Evolutionary conservation across 2,329 filamentous ascomycete genomes (phyloP).

Genomic region (Ophiostoma quercus): DNA sequence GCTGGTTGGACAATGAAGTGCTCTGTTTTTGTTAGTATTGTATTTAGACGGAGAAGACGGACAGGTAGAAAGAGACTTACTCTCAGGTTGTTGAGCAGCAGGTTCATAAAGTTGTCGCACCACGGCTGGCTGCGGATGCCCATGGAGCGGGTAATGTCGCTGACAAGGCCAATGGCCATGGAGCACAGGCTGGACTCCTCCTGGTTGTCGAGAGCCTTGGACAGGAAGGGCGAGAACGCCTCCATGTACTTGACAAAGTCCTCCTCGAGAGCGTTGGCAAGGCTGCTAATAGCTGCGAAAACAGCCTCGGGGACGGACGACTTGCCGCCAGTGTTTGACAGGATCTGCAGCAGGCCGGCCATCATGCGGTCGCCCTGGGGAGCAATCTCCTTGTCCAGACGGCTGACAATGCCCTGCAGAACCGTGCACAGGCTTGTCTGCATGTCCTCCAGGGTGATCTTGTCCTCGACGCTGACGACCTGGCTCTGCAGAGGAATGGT

Average conservation of each 20-base stretch:
- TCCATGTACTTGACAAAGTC: constrained; percentile 98
- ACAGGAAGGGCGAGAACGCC: constrained; percentile 83
- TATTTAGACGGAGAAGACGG: constrained; percentile 2
- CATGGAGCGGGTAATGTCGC: constrained; percentile 89
- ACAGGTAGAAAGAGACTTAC: constrained; percentile 15
- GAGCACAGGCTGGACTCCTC: constrained; percentile 91
- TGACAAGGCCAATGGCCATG: constrained; percentile 95
- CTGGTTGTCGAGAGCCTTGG: constrained; percentile 90
- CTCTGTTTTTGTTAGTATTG: constrained; percentile 47
- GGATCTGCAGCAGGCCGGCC: constrained; percentile 76
- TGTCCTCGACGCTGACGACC: constrained; percentile 95
- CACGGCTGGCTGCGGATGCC: constrained; percentile 87
- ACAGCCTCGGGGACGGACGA: constrained; percentile 92
- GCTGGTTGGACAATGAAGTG: constrained; percentile 82
- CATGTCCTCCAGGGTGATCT: constrained; percentile 93
- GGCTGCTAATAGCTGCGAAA: constrained; percentile 85
- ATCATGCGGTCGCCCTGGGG: constrained; percentile 93
- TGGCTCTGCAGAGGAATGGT: constrained; percentile 85
- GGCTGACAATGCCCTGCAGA: constrained; percentile 82
- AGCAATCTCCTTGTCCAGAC: constrained; percentile 83
- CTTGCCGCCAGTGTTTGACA: constrained; percentile 72
- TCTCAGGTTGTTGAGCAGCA: constrained; percentile 77
- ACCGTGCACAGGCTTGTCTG: constrained; percentile 93
- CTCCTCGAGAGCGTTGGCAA: constrained; percentile 85
- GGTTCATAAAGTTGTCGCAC: constrained; percentile 98